Base-by-base conservation (phyloP, 768 basidiomycete genomes). In the Hericium erinaceus region DNA sequence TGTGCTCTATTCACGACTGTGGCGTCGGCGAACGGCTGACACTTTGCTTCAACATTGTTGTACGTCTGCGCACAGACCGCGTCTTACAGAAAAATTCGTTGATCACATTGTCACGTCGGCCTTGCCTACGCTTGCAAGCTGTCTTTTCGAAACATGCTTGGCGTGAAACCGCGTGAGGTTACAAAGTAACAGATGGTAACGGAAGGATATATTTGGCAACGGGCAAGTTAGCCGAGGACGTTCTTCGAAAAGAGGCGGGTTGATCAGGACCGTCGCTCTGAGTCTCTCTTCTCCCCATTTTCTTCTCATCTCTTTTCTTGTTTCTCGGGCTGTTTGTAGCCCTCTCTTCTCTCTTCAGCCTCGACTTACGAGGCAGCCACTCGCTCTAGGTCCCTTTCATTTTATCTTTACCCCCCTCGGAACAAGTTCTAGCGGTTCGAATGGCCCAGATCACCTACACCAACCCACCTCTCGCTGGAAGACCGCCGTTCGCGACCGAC, bases 401-500 rank as follows among this genome's bases (percentile, higher is more conserved):
- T 56, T 44, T 26, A 39, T 44, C 37, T 13, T 33, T 10, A 33
- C 6, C 33, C 7, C 33, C 33, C 33, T 8, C 33, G 33, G 33
- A 33, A 6, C 33, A 33, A 33, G 33, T 33, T 33, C 41, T 24
- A 13, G 46, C 46, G 20, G 39, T 55, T 20, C 18, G 41, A 1
- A 56, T 56, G 55, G 55, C 55, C 13, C 28, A 20, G n/a, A 22
- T 39, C 20, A 39, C 44, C 18, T 68, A 68, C 54, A 60, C 59
- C 54, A 68, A 64, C 26, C 60, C 79, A 22, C 75, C 82, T 55
- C 73, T 83, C 59, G 82, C 82, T 68, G 80, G 82, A 59, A 76
- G 74, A 70, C 83, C 84, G 12, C 83, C 84, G 26, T 87, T 79
- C 66, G 85, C 83, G 49, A 85, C 83, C 39, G 81, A 88, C 71